These are phyloP conservation scores for Aspergillus diversus DNA, from an alignment of 495 filamentous ascomycete genomes.

Conservation along the genomic window DNA sequence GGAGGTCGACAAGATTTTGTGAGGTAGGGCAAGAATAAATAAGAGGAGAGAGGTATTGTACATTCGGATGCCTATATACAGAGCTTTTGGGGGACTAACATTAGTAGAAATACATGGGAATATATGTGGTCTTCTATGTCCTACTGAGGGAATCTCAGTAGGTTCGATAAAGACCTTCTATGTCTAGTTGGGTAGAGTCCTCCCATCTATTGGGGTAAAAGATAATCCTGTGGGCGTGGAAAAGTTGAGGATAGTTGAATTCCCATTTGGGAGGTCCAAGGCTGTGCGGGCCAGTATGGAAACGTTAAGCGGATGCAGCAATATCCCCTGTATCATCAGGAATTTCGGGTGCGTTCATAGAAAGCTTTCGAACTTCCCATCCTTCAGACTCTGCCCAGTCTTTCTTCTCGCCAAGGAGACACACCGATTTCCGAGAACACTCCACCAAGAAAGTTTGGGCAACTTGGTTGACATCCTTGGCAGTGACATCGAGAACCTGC, in stretches of 20 bases:
- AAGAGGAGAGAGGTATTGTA: constrained; percentile 24
- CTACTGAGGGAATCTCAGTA: no score
- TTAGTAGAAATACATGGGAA: constrained; percentile 23
- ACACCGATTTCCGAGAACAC: constrained; percentile 56
- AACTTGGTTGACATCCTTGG: constrained; percentile 75
- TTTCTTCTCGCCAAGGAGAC: constrained; percentile 82
- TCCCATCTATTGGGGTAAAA: not conserved
- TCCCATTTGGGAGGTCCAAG: not conserved
- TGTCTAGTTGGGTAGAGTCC: not conserved
- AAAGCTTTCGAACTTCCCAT: constrained; percentile 51
- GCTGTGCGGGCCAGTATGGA: not conserved
- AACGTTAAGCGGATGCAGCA: constrained; percentile 28
- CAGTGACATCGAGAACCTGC: constrained; percentile 83
- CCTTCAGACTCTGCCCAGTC: constrained; percentile 62
- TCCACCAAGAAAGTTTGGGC: constrained; percentile 84
- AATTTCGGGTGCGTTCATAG: constrained; percentile 34
- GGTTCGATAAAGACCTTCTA: no score
- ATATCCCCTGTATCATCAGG: constrained; percentile 19
- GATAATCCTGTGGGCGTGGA: not conserved
- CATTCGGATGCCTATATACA: constrained; percentile 27
- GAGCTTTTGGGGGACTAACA: constrained; percentile 7
- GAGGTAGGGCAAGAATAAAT: constrained; percentile 17
- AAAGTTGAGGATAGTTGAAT: not conserved
- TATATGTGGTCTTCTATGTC: constrained; percentile 14
- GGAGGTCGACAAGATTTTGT: not conserved